Conservation (phyloP, 2,329 filamentous ascomycete genomes). For the Xylaria polymorpha region DNA sequence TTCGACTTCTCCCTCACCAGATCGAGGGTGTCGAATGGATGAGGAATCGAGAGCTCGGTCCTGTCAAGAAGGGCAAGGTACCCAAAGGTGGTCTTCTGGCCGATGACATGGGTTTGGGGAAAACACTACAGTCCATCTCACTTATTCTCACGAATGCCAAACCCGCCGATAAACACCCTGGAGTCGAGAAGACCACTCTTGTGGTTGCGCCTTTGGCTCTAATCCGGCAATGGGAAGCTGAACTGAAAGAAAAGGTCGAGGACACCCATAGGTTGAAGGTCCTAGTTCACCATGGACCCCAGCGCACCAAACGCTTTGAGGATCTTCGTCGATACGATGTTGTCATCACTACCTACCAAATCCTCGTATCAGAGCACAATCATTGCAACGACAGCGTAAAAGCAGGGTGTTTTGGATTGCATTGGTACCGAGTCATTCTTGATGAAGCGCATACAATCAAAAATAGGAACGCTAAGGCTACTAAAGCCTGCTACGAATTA, state of each 20-base stretch:
- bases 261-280: conserved; percentile 78
- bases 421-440: conserved; percentile 95
- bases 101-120: conserved; percentile 97
- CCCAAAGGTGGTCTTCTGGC: conserved; percentile 95
- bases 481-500: conserved; percentile 89
- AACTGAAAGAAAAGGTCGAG: conserved; percentile 85
- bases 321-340: conserved; percentile 90
- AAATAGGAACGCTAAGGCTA: conserved; percentile 95
- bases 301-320: conserved; percentile 80
- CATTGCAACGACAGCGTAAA: conserved; percentile 74
- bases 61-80: conserved; percentile 81
- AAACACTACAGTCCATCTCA: conserved; percentile 93
- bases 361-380: conserved; percentile 89
- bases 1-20: conserved; percentile 92
- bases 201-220: conserved; percentile 93
- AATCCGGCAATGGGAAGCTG: conserved; percentile 96
- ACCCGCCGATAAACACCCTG: conserved; percentile 67
- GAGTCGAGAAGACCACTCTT: conserved; percentile 81
- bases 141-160: conserved; percentile 86
- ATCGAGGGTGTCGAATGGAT: conserved; percentile 96
- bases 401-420: conserved; percentile 86
- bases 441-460: conserved; percentile 99
- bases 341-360: conserved; percentile 97
- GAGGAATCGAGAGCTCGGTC: conserved; percentile 88
- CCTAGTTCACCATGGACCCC: conserved; percentile 89